Percentiles rank a stretch among this genome's conserved stretches.
Evolutionary conservation across 345 rosid genomes (phyloP).

Genomic region (Corchorus olitorius): DNA sequence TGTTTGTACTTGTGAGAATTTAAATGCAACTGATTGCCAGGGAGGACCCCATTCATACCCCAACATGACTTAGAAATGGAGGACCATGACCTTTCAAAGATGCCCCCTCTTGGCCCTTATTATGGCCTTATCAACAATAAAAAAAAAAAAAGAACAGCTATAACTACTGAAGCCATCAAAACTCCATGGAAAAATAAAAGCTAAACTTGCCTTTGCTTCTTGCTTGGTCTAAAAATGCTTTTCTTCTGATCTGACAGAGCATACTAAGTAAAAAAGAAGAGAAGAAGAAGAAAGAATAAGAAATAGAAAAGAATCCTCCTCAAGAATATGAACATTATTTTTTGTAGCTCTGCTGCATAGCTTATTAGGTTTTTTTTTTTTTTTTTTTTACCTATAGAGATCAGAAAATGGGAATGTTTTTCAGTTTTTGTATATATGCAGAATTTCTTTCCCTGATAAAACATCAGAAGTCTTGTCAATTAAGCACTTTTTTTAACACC

Average conservation of each 20-base stretch:
- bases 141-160: background rate
- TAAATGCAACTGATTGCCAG: slow-evolving; percentile 3
- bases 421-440: background rate
- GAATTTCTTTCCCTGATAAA: background rate
- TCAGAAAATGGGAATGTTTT: background rate
- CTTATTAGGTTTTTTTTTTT: no score
- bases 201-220: slow-evolving; percentile 1
- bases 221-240: background rate
- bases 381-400: background rate
- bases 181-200: background rate
- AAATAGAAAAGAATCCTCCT: background rate
- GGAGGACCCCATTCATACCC: slow-evolving; percentile 4
- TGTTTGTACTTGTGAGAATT: slow-evolving; percentile 10
- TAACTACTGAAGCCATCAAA: background rate
- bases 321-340: background rate
- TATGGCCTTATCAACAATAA: background rate
- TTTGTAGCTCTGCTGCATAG: slow-evolving; percentile 7
- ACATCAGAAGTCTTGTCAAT: background rate
- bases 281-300: no score
- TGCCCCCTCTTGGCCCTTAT: background rate
- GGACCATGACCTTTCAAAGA: slow-evolving; percentile 11
- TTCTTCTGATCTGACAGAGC: slow-evolving; percentile 11
- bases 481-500: background rate
- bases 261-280: background rate
- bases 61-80: slow-evolving; percentile 1